Evolutionary conservation across 495 filamentous ascomycete species (phyloP).

Genomic region (Neurospora sp.): DNA sequence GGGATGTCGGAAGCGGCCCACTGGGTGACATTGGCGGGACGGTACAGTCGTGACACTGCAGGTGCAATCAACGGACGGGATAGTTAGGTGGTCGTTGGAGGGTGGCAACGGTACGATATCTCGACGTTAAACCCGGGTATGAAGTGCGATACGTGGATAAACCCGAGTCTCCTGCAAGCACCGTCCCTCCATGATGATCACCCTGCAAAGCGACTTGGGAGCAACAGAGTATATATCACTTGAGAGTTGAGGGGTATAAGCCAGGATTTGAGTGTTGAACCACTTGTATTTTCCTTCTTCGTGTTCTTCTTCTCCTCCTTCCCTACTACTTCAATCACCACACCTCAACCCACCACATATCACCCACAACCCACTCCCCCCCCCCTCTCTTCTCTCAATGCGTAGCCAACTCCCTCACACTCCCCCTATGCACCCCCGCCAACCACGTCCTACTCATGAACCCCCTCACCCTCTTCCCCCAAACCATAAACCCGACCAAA

Average conservation of each 20-base stretch:
- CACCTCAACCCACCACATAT: too few relatives aligned
- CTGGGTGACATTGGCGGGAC: neutral
- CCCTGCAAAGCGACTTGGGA: neutral
- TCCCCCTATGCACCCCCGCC: neutral
- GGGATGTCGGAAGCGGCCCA: neutral
- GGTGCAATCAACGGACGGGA: neutral
- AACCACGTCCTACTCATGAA: slow-evolving; percentile 44
- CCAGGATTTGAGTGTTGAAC: too few relatives aligned
- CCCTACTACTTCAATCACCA: too few relatives aligned
- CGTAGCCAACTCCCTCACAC: neutral
- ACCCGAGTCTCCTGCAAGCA: neutral
- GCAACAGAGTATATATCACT: too few relatives aligned
- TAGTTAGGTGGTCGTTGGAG: neutral
- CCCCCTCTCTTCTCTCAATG: too few relatives aligned
- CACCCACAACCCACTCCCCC: too few relatives aligned
- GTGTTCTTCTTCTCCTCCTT: too few relatives aligned
- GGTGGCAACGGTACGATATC: neutral
- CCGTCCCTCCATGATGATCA: neutral
- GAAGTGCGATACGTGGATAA: neutral
- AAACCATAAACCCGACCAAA: slow-evolving; percentile 45
- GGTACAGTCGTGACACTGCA: neutral
- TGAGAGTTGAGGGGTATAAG: too few relatives aligned
- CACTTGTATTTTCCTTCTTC: too few relatives aligned
- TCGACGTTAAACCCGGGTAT: neutral
- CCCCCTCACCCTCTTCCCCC: slow-evolving; percentile 45